Base-by-base conservation (phyloP, 2,329 filamentous ascomycete genomes). In the Epichloe scottii region DNA sequence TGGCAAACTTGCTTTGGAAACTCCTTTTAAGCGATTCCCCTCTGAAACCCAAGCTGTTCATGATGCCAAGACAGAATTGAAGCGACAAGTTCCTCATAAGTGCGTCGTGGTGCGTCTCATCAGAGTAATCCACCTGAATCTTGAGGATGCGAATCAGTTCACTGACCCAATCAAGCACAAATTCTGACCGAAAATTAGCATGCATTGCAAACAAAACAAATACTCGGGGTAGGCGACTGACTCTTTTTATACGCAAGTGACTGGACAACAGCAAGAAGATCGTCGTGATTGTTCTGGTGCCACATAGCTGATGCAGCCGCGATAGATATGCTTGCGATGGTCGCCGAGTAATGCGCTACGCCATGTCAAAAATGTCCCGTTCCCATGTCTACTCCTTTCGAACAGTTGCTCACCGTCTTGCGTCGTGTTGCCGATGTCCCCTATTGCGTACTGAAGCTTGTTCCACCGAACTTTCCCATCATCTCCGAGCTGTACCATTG, bases 121-220 rank as follows among this genome's bases (percentile, higher is more conserved):
- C 78, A 0, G 88, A 85, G 62, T 90, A 94, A 67, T 97, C 91
- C 46, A 90, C 79, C 47, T 83, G 81, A 33, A 87, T 75, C 55
- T 83, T 84, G 48, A 90, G 71, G 52, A 86, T 79, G 40, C 79
- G 75, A 49, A 87, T 81, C 12, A 89, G 71, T 56, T 87, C 82
- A 40, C 72, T 75, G 49, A 87, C 70, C 72, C 83, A 82, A 52
- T 82, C 74, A 41, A 75, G 72, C 49, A 80, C 71, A 56, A 85
- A 81, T 48, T 76, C 78, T 82, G 44, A 38, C 7, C 6, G 39
- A 7, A 4, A 7, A 44, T 66, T 38, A 65, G 59, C 21, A 15
- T n/a, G 15, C 11, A 15, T 6, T 33, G 14, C 14, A 15, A 17
- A 44, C 14, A 15, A 17, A 44, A 44, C 23, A n/a, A 23, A 12